Evolutionary conservation across 768 basidiomycete genomes (phyloP).

Genomic region (Mycena galopus): DNA sequence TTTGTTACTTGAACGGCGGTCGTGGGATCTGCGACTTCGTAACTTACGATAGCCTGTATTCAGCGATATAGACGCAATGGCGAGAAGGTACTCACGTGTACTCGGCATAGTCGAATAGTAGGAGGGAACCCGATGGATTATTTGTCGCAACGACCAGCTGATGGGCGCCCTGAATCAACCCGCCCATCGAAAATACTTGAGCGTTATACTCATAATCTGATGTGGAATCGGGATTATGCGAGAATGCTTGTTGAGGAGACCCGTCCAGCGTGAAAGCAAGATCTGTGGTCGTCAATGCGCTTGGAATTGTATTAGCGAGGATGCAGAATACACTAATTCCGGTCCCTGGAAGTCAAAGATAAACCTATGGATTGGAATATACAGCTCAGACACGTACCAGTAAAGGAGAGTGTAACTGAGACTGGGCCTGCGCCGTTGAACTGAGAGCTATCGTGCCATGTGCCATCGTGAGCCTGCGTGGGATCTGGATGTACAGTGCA

Average conservation of each 20-base stretch:
- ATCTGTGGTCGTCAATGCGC: background rate
- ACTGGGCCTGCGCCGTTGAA: background rate
- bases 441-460: conserved; percentile 33
- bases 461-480: background rate
- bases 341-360: background rate
- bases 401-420: conserved; percentile 29
- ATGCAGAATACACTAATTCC: conserved; percentile 24
- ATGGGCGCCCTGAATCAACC: conserved; percentile 1
- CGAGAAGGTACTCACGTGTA: conserved; percentile 14
- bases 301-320: conserved; percentile 7
- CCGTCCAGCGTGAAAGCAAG: conserved; percentile 26
- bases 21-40: background rate
- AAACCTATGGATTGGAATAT: background rate
- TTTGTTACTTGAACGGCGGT: background rate
- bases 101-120: conserved; percentile 27
- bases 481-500: conserved; percentile 23
- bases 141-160: conserved; percentile 17
- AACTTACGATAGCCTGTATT: background rate
- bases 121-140: conserved; percentile 13
- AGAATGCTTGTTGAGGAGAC: background rate
- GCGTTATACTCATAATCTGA: conserved; percentile 7
- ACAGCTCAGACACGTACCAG: conserved; percentile 1
- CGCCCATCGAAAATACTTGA: conserved; percentile 5
- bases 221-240: conserved; percentile 12
- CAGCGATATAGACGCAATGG: background rate